Conservation (phyloP, 2,329 filamentous ascomycete species). For the Penicillium sp. region DNA sequence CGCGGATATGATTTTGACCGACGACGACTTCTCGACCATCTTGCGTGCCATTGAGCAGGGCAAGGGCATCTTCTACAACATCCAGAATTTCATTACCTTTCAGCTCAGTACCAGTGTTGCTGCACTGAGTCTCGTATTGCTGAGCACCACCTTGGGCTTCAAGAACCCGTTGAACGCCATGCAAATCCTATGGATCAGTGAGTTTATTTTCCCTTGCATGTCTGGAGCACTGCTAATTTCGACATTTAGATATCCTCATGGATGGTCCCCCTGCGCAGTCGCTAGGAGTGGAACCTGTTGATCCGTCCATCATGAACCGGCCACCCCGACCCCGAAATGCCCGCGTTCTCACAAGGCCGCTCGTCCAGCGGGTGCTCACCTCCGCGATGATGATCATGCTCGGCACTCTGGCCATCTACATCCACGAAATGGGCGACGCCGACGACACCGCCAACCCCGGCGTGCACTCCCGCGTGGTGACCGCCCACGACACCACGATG, state of each 20-base stretch:
- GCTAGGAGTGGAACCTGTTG: slow-evolving; percentile 86
- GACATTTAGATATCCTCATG: slow-evolving; percentile 83
- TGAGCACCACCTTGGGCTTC: slow-evolving; percentile 87
- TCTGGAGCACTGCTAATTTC: background rate
- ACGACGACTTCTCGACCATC: slow-evolving; percentile 85
- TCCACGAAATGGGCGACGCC: slow-evolving; percentile 77
- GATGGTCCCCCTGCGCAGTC: slow-evolving; percentile 96
- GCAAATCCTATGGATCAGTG: slow-evolving; percentile 99
- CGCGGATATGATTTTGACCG: slow-evolving; percentile 76
- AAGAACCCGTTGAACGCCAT: slow-evolving; percentile 95
- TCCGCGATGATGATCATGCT: slow-evolving; percentile 84
- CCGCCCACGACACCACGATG: slow-evolving; percentile 93
- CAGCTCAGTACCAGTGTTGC: slow-evolving; percentile 95
- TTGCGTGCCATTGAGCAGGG: slow-evolving; percentile 93
- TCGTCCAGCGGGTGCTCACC: slow-evolving; percentile 76
- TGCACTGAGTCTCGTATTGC: slow-evolving; percentile 76
- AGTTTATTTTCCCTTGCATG: slow-evolving; percentile 43
- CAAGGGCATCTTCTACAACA: slow-evolving; percentile 99
- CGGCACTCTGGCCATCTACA: slow-evolving; percentile 84
- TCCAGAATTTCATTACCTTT: slow-evolving; percentile 98
- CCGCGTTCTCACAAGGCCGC: slow-evolving; percentile 71
- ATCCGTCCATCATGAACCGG: slow-evolving; percentile 84
- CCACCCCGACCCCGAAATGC: slow-evolving; percentile 80
- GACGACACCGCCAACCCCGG: slow-evolving; percentile 34
- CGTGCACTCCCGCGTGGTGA: slow-evolving; percentile 55